Conservation (phyloP, 176 grass and related monocot species). For the Bothriochloa decipiens region DNA sequence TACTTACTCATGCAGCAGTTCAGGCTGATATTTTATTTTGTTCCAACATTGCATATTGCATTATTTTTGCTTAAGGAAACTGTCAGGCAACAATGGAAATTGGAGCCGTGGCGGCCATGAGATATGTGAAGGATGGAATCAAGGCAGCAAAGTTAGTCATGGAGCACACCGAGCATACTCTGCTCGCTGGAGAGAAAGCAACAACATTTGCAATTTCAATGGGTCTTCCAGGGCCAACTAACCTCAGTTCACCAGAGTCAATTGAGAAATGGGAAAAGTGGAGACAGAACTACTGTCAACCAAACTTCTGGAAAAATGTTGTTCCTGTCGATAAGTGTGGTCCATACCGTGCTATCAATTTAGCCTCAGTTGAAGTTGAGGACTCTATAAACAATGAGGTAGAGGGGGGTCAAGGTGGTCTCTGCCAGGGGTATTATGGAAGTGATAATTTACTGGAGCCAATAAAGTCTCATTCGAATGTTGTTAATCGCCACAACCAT, state of each 20-base stretch:
- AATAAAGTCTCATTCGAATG: conserved; percentile 35
- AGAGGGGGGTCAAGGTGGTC: neutral
- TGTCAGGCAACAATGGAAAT: conserved; percentile 89
- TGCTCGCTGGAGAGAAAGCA: conserved; percentile 92
- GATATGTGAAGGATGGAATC: conserved; percentile 91
- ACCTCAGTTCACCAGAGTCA: conserved; percentile 83
- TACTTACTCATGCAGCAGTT: conserved; percentile 6
- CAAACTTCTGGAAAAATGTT: conserved; percentile 94
- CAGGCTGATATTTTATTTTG: conserved; percentile 13
- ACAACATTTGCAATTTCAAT: conserved; percentile 94
- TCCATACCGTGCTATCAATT: conserved; percentile 55
- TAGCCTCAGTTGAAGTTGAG: conserved; percentile 13
- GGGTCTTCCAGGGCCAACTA: conserved; percentile 86
- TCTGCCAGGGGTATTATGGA: conserved; percentile 32
- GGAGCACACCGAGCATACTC: conserved; percentile 74
- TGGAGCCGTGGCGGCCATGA: conserved; percentile 88
- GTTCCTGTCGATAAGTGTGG: conserved; percentile 60
- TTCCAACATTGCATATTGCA: conserved; percentile 24
- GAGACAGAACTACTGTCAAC: conserved; percentile 75
- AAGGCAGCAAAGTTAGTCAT: conserved; percentile 84
- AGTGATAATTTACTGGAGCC: conserved; percentile 39
- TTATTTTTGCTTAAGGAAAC: conserved; percentile 51
- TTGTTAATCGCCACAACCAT: conserved; percentile 70
- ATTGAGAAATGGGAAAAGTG: conserved; percentile 72
- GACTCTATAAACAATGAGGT: conserved; percentile 9